These are phyloP conservation scores for Solanum boliviense DNA, from an alignment of 257 asterid species.

Conservation along the genomic window DNA sequence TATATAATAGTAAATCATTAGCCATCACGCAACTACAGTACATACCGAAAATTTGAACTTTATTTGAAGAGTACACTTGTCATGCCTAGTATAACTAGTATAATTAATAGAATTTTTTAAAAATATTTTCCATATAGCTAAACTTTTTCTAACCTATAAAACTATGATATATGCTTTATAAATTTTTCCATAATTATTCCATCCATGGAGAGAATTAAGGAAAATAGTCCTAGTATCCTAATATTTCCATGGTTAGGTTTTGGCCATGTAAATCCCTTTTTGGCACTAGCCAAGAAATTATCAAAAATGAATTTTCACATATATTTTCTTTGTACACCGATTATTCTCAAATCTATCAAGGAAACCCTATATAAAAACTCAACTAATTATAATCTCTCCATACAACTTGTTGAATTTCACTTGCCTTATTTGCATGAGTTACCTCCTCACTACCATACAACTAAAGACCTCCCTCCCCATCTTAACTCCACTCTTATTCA, in stretches of 20 bases:
- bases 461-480: too few species aligned
- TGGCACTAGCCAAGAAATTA: slow-evolving; percentile 38
- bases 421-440: too few species aligned
- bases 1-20: too few species aligned
- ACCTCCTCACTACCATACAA: too few species aligned
- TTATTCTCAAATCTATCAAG: slow-evolving; percentile 30
- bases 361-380: slow-evolving; percentile 4
- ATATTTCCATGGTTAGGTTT: slow-evolving; percentile 48
- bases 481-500: slow-evolving; percentile 11
- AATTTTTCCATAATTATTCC: not conserved
- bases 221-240: not conserved
- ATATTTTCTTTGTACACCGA: slow-evolving; percentile 28
- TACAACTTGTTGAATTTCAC: too few species aligned
- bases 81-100: too few species aligned
- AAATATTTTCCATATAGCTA: not conserved
- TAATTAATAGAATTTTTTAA: too few species aligned
- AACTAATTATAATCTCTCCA: too few species aligned
- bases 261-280: slow-evolving; percentile 43
- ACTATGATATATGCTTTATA: not conserved
- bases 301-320: slow-evolving; percentile 7
- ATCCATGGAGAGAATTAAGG: not conserved
- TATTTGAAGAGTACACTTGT: too few species aligned
- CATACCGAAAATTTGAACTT: too few species aligned
- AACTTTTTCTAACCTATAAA: not conserved
- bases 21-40: too few species aligned